Evolutionary conservation across 345 rosid species (phyloP).

Genomic region (Raphanus raphanistrum): DNA sequence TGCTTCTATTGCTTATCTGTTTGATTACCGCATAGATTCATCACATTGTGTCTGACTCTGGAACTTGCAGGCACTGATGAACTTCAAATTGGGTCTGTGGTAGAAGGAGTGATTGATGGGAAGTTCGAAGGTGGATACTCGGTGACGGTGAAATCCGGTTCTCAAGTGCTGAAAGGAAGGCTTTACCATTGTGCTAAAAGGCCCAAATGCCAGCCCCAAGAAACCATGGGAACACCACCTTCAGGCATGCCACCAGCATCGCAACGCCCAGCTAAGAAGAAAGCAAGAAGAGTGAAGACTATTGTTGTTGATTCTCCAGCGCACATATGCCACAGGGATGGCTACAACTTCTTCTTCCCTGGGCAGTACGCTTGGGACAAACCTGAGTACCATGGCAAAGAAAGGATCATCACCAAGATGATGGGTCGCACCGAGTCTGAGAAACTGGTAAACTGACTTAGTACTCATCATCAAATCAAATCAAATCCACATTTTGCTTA

Average conservation of each 20-base stretch:
- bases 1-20: neutral
- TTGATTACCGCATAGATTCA: too few relatives aligned
- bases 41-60: too few relatives aligned
- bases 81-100: too few relatives aligned
- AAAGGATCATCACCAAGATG: neutral
- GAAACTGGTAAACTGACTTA: neutral
- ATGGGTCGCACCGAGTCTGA: neutral
- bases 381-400: neutral
- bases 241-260: neutral
- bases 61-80: too few relatives aligned
- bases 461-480: neutral
- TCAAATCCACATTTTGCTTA: neutral
- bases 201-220: neutral
- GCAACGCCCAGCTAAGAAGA: neutral
- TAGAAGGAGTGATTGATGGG: too few relatives aligned
- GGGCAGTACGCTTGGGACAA: neutral
- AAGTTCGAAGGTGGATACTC: too few relatives aligned
- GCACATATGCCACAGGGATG: neutral
- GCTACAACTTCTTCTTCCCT: conserved; percentile 7
- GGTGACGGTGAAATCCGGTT: too few relatives aligned
- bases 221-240: neutral
- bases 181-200: neutral
- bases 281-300: neutral
- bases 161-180: too few relatives aligned
- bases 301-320: neutral